Evolutionary conservation across 2,329 filamentous ascomycete species (phyloP).

Genomic region (Trichoderma polysporum): DNA sequence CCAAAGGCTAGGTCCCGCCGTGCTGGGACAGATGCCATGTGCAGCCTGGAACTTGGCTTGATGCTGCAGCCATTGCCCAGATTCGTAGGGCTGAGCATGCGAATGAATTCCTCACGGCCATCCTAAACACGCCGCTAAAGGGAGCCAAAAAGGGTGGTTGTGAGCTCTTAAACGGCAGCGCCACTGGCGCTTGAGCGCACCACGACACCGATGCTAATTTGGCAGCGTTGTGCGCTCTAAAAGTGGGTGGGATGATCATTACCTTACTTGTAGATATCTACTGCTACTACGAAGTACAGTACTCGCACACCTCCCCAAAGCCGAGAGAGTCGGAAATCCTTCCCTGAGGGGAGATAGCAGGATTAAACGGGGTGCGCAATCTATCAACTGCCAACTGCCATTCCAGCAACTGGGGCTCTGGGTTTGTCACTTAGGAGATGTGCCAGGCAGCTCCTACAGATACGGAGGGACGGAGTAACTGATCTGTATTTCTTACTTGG

Average conservation of each 20-base stretch:
- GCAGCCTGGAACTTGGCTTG: not conserved
- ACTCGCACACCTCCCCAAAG: too few species aligned
- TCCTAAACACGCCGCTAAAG: constrained; percentile 2
- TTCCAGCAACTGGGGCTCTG: not conserved
- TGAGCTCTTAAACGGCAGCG: constrained; percentile 1
- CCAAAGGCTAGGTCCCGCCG: not conserved
- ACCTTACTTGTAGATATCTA: too few species aligned
- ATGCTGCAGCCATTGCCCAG: not conserved
- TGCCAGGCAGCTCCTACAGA: not conserved
- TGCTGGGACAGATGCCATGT: not conserved
- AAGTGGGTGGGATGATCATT: not conserved
- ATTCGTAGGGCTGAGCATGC: constrained; percentile 18
- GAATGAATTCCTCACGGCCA: not conserved
- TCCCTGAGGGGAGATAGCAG: not conserved
- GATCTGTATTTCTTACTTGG: not conserved
- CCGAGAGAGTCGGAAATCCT: not conserved
- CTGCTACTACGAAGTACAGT: too few species aligned
- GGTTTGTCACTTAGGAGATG: not conserved
- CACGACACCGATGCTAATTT: not conserved
- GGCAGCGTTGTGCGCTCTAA: not conserved
- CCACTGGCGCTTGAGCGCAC: constrained; percentile 19
- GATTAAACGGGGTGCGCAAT: not conserved
- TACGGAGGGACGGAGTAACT: not conserved
- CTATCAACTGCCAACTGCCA: not conserved
- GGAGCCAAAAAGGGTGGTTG: not conserved